Evolutionary conservation across 257 asterid genomes (phyloP), one percentile per base, ranked within the genome.

Genomic region (Nicotiana knightiana): DNA sequence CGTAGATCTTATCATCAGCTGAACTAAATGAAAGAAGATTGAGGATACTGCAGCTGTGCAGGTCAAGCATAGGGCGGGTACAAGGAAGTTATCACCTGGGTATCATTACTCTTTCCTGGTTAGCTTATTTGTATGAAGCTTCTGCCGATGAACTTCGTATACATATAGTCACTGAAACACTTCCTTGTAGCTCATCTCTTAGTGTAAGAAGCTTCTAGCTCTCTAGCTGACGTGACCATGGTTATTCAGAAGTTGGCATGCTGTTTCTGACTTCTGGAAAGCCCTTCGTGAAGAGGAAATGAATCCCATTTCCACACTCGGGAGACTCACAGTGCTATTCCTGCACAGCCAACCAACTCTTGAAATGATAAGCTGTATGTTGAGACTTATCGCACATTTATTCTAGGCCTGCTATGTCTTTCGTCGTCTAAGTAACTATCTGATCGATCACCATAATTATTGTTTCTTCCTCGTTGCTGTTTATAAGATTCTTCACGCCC

Each of bases 331-430:
- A 26, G 79, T 26, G 43, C 26, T 26, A 73, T 48, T 13, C 43
- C 62, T 13, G 79, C 62, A 71, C 55, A 30, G 59, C 4, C 15
- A 73, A 48, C 15, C 62, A 48, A 48, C 26, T 73, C 62, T 51
- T 48, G 16, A 51, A 51, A 75, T 75, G 79, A 51, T 51, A 51
- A 26, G 35, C 43, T 51, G 63, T 26, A 51, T 7, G 26, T 24
- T 75, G 43, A 16, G 46, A 51, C 63, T 90, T 85, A 95, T 65
- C 99, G 87, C 32, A 95, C 99, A 35, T 95, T 95, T 57, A 51
- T 30, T 76, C 98, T 88, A 33, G 98, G 93, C 81, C 98, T 90
- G 79, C 39, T 88, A 33, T 75, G 65, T 83, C 87, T 86, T 30
- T 90, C 94, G 21, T 85, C 90, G 9, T 88, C 97, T 63, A 80